Evolutionary conservation across 2,329 filamentous ascomycete genomes (phyloP).

Genomic region (Purpureocillium lavendulum): DNA sequence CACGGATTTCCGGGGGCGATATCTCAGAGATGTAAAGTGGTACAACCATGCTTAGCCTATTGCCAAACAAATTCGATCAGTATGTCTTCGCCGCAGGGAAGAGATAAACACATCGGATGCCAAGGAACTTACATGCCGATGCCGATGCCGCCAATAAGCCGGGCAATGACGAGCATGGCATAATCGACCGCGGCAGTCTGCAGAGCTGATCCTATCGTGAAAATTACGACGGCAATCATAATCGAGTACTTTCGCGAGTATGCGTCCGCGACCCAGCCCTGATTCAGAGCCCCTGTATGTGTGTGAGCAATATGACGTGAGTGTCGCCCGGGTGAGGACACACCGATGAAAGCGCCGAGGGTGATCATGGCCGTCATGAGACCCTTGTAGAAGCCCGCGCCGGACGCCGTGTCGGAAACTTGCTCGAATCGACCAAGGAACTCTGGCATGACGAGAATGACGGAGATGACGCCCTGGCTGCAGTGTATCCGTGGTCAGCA

Average conservation of each 20-base stretch:
- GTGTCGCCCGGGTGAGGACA: background rate
- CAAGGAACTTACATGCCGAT: constrained; percentile 24
- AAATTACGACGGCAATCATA: constrained; percentile 22
- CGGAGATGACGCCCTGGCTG: constrained; percentile 30
- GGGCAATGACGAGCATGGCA: constrained; percentile 31
- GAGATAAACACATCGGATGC: no score
- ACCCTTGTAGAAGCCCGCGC: constrained; percentile 26
- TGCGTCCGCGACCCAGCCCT: constrained; percentile 26
- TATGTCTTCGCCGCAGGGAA: no score
- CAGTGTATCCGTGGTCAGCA: background rate
- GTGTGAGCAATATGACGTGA: background rate
- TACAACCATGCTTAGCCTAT: constrained; percentile 21
- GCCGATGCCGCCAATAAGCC: constrained; percentile 33
- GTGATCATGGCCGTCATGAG: constrained; percentile 43
- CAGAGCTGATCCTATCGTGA: constrained; percentile 31
- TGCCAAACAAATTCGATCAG: background rate
- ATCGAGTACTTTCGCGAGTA: constrained; percentile 24
- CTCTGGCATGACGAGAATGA: constrained; percentile 26
- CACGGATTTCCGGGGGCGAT: constrained; percentile 38
- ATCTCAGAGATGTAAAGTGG: constrained; percentile 38
- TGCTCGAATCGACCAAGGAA: constrained; percentile 23
- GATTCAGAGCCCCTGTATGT: constrained; percentile 30
- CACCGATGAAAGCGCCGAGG: constrained; percentile 35
- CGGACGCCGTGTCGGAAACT: constrained; percentile 22
- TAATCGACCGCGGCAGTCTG: constrained; percentile 31